Percentiles rank a stretch among this genome's conserved stretches.
phyloP scores from a whole-genome alignment of 805 yeast species.

The Ogataea pignaliae region DNA sequence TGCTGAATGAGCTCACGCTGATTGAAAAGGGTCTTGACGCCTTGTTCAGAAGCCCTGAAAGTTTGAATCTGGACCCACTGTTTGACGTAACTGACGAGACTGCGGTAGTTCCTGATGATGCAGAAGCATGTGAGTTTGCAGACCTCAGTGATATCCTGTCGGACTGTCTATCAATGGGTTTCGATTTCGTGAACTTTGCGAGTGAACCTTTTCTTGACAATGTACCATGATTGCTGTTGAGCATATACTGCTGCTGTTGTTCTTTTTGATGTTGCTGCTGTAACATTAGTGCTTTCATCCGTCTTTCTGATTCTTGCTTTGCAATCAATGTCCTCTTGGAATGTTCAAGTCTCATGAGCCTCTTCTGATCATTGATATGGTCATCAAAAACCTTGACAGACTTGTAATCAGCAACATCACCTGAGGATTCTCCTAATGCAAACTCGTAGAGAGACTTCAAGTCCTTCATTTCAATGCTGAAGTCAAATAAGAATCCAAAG shows the following conservation, averaged over 20 bases:
- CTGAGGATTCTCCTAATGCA: constrained; percentile 40
- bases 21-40: constrained; percentile 57
- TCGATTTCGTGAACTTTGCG: constrained; percentile 1
- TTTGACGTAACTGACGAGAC: neutral
- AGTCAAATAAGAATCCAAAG: constrained; percentile 50
- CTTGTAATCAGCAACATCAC: constrained; percentile 23
- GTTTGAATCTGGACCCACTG: constrained; percentile 19
- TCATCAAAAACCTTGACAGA: constrained; percentile 40
- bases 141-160: constrained; percentile 3
- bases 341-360: constrained; percentile 48
- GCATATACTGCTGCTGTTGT: neutral
- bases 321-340: constrained; percentile 22
- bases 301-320: constrained; percentile 23
- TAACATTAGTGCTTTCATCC: neutral
- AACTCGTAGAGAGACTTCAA: constrained; percentile 36
- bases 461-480: constrained; percentile 35
- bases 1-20: constrained; percentile 33
- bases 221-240: neutral
- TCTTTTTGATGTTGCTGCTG: neutral
- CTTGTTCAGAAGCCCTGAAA: constrained; percentile 34
- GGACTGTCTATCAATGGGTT: neutral
- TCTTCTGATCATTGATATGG: constrained; percentile 45
- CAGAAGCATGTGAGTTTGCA: constrained; percentile 5
- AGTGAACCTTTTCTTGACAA: constrained; percentile 3
- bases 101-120: neutral